Percentiles rank a stretch among this genome's conserved stretches.
Evolutionary conservation across 768 basidiomycete genomes (phyloP).

Genomic region (Rhizopogon vinicolor): DNA sequence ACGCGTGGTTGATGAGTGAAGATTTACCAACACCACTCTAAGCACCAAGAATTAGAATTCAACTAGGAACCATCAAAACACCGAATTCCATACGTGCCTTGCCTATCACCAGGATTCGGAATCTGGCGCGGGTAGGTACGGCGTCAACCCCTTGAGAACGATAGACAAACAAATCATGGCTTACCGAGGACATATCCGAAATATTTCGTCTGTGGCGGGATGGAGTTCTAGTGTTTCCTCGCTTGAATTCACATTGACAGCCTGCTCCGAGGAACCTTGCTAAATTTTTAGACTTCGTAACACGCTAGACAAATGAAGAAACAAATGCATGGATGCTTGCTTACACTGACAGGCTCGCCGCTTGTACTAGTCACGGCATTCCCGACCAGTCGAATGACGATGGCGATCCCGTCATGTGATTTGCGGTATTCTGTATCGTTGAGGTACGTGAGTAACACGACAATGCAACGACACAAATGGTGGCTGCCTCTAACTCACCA

Average conservation of each 20-base stretch:
- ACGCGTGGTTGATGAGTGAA: background rate
- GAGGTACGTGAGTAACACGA: background rate
- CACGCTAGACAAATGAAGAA: background rate
- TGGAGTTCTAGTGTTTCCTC: background rate
- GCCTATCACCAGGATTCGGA: background rate
- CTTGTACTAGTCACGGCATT: background rate
- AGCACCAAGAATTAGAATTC: too few relatives aligned
- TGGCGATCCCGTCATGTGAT: background rate
- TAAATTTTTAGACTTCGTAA: background rate
- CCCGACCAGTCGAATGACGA: background rate
- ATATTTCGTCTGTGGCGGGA: background rate
- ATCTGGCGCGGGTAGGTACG: background rate
- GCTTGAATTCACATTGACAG: background rate
- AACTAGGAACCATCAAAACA: too few relatives aligned
- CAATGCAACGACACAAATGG: too few relatives aligned
- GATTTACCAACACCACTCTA: conserved; percentile 11
- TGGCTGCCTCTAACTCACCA: background rate
- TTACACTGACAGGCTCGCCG: background rate
- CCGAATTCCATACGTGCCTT: background rate
- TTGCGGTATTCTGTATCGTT: background rate
- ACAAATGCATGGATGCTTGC: background rate
- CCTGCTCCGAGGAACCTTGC: background rate
- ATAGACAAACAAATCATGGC: background rate
- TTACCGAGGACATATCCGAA: background rate
- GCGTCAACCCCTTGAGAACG: background rate